Evolutionary conservation across 257 asterid genomes (phyloP).

Genomic region (Solanum pimpinellifolium): DNA sequence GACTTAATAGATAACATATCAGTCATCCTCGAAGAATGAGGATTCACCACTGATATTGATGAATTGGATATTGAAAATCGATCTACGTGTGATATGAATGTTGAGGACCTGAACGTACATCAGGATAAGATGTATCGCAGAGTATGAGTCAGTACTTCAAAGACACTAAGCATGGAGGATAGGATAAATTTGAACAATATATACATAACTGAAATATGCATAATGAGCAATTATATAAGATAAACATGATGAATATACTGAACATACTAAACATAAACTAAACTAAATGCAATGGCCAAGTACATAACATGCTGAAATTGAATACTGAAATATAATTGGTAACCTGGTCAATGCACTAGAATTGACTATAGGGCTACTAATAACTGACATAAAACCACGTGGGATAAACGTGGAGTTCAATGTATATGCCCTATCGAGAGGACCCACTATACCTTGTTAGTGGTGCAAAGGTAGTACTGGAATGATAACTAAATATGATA

Average conservation of each 20-base stretch:
- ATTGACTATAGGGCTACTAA: neutral
- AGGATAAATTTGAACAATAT: neutral
- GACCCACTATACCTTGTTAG: neutral
- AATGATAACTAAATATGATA: neutral
- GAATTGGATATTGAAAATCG: neutral
- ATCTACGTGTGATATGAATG: neutral
- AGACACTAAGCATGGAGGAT: neutral
- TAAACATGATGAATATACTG: neutral
- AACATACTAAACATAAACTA: neutral
- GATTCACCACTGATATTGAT: neutral
- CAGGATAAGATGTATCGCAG: too few relatives aligned
- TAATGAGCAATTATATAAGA: neutral
- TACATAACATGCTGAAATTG: neutral
- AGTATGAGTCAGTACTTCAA: too few relatives aligned
- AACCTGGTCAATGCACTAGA: neutral
- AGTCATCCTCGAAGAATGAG: neutral
- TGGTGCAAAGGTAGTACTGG: neutral
- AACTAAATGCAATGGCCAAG: neutral
- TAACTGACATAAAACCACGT: too few relatives aligned
- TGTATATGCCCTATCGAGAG: neutral
- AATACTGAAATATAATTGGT: too few relatives aligned
- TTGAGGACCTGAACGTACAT: neutral
- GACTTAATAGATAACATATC: neutral
- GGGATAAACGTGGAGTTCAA: neutral
- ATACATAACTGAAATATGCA: neutral